A percentile compares a stretch with the other conserved stretches of the same genome.
Conservation (phyloP, 176 grass and related monocot genomes). For the Avena sativa region DNA sequence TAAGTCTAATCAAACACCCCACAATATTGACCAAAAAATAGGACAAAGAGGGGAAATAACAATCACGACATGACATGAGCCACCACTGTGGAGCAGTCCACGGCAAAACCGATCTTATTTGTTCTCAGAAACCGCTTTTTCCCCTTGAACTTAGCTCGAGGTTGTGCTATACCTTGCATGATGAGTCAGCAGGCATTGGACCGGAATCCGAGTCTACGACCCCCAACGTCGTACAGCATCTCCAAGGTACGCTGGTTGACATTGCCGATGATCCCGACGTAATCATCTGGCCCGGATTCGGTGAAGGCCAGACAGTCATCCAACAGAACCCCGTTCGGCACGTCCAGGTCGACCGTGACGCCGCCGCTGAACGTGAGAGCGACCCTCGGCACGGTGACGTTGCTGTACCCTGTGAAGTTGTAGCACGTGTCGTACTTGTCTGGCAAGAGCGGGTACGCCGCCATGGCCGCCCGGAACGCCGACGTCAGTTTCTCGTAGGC, state of each 20-base stretch:
- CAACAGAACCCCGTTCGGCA: constrained; percentile 45
- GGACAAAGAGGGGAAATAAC: too few relatives aligned
- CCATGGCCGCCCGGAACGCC: constrained; percentile 57
- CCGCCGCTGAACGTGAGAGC: constrained; percentile 44
- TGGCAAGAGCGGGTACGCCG: constrained; percentile 30
- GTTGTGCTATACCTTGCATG: neutral
- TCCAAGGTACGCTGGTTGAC: constrained; percentile 68
- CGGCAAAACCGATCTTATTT: neutral
- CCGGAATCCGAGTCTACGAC: constrained; percentile 54
- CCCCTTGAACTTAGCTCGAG: neutral
- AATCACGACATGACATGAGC: too few relatives aligned
- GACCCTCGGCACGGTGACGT: constrained; percentile 52
- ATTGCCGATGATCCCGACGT: constrained; percentile 53
- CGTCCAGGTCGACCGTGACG: constrained; percentile 47
- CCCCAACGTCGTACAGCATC: constrained; percentile 48
- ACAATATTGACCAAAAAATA: too few relatives aligned
- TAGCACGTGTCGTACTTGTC: constrained; percentile 51
- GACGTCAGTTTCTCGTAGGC: constrained; percentile 55
- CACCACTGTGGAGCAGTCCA: too few relatives aligned
- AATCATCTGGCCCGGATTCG: neutral
- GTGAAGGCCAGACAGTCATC: constrained; percentile 67
- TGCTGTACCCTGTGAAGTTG: constrained; percentile 50
- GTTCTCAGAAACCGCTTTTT: too few relatives aligned
- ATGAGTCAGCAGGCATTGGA: constrained; percentile 43
- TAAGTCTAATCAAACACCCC: too few relatives aligned